Evolutionary conservation across 2,329 filamentous ascomycete species (phyloP), one percentile per base, ranked within the genome.

Genomic region (Microthyrium microscopicum): DNA sequence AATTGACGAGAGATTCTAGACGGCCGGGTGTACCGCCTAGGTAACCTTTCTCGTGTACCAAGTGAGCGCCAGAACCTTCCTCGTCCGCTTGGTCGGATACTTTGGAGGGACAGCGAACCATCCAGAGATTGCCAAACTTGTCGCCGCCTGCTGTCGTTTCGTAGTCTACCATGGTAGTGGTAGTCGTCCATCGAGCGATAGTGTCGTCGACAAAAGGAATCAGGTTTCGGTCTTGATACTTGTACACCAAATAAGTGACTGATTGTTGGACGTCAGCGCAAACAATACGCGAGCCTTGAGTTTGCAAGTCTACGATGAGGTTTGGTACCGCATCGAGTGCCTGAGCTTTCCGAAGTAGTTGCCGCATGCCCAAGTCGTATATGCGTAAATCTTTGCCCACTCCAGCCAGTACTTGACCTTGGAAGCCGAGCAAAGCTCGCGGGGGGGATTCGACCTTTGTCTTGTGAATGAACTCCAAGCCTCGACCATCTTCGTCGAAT

Each of bases 91-190:
- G 82, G 42, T 84, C 77, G 24, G 82, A 92, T 5, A 77, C 75
- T 52, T 92, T 89, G 39, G 75, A 64, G 0, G 87, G 84, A 47
- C 81, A 89, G 30, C 89, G 78, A 20, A 98, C 66, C 28, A 98
- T 70, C 76, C 84, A 98, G 12, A 98, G 58, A 47, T 98, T 98
- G 39, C 89, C 91, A 43, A 98, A 99, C 51, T 94, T 95, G 60
- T 99, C 89, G 22, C 87, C 87, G 22, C 87, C 89, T 3, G 84
- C 85, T 17, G 81, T 74, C 1, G 89, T 92, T 52, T 98, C 89
- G 54, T 98, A 99, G 56, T 99, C 89, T 2, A 95, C 76, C 83
- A 98, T 93, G 3, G 84, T 70, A 1, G 80, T 78, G 44, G 80
- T 80, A 1, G 83, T 92, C 2, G 83, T 92, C 81, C 85, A 95